These are phyloP conservation scores for Boletus speciosus DNA, from an alignment of 768 basidiomycete species.

Conservation along the genomic window DNA sequence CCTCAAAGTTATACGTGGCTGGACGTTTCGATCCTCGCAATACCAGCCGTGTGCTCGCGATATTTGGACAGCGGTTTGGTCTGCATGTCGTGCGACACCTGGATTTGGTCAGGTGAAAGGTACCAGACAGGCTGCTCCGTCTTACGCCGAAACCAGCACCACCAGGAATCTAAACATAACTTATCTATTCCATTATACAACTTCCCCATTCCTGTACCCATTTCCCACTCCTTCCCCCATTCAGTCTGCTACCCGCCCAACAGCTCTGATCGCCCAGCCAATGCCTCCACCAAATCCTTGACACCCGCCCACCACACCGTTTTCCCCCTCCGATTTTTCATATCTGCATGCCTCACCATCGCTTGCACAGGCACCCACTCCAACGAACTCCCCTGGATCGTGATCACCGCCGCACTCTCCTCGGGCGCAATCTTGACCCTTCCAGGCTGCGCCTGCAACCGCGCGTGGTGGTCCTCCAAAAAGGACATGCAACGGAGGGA, in stretches of 20 bases:
- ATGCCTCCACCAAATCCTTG: slow-evolving; percentile 67
- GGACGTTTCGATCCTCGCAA: not conserved
- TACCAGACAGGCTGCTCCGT: not conserved
- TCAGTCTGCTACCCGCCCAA: slow-evolving; percentile 18
- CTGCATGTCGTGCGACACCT: no score
- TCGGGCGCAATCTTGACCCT: slow-evolving; percentile 53
- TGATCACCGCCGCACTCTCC: slow-evolving; percentile 85
- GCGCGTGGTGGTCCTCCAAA: slow-evolving; percentile 76
- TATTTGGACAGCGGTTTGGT: no score
- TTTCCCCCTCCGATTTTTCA: slow-evolving; percentile 83
- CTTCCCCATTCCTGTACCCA: no score
- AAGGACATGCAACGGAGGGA: slow-evolving; percentile 93
- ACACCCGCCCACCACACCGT: slow-evolving; percentile 72
- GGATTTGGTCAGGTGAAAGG: no score
- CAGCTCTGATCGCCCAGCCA: slow-evolving; percentile 65
- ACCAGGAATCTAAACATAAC: not conserved
- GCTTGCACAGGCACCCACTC: slow-evolving; percentile 82
- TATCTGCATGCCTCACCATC: slow-evolving; percentile 84
- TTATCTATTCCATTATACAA: not conserved
- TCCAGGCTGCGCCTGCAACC: slow-evolving; percentile 46
- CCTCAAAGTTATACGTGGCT: not conserved
- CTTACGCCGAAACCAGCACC: not conserved
- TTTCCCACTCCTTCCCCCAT: no score
- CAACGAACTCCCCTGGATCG: slow-evolving; percentile 78
- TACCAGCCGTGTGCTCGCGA: no score